These are phyloP conservation scores for Eucalyptus curtisii DNA, from an alignment of 345 rosid genomes.

Conservation along the genomic window DNA sequence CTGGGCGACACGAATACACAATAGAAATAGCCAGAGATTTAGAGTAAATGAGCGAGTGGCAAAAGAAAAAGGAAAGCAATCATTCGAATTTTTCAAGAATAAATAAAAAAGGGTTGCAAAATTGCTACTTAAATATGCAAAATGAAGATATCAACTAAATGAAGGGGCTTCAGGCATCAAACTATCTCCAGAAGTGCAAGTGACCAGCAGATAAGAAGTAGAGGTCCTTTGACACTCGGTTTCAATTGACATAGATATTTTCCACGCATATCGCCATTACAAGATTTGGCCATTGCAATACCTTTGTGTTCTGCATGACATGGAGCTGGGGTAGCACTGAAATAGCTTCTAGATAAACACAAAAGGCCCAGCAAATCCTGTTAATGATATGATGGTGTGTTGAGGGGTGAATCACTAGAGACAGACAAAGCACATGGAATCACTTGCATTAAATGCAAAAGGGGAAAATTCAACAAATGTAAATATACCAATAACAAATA, in stretches of 20 bases:
- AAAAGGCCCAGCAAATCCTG: slow-evolving; percentile 83
- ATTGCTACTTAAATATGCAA: not conserved
- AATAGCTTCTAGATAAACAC: slow-evolving; percentile 91
- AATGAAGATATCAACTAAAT: not conserved
- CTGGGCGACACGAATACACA: not conserved
- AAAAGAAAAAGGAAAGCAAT: not conserved
- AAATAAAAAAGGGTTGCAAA: not conserved
- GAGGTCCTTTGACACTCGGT: not conserved
- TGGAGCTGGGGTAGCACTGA: slow-evolving; percentile 80
- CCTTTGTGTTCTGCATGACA: slow-evolving; percentile 97
- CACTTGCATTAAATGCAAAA: slow-evolving; percentile 30
- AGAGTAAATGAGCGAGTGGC: not conserved
- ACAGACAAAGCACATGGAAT: slow-evolving; percentile 68
- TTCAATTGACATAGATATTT: not conserved
- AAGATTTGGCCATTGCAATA: not conserved
- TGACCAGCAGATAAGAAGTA: not conserved
- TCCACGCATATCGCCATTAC: not conserved
- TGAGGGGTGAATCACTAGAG: slow-evolving; percentile 68
- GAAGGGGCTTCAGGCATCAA: not conserved
- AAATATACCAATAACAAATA: not conserved
- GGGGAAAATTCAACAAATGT: not conserved
- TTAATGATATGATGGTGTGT: slow-evolving; percentile 74
- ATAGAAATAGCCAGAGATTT: not conserved
- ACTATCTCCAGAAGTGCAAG: not conserved
- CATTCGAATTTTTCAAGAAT: not conserved